Conservation (phyloP, 2,329 filamentous ascomycete species). For the Rhinocladiella similis region DNA sequence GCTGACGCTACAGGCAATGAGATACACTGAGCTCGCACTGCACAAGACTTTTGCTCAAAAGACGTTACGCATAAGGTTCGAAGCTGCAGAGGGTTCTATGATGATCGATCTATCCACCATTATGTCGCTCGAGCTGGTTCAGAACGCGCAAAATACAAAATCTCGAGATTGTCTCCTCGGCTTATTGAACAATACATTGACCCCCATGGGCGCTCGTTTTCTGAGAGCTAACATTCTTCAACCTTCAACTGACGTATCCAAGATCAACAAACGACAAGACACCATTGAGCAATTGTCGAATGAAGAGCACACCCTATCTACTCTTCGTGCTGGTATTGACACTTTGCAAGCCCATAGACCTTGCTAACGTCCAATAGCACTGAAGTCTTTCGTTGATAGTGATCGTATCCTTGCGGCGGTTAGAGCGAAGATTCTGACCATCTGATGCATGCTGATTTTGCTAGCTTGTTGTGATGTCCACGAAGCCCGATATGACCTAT, state of each 20-base stretch:
- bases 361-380: conserved; percentile 47
- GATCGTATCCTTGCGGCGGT: conserved; percentile 79
- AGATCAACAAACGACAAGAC: conserved; percentile 73
- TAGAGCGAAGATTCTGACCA: conserved; percentile 25
- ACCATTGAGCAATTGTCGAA: conserved; percentile 78
- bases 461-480: conserved; percentile 75
- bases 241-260: conserved; percentile 71
- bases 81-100: conserved; percentile 89
- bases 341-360: conserved; percentile 22
- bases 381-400: conserved; percentile 74
- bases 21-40: conserved; percentile 73
- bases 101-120: conserved; percentile 92
- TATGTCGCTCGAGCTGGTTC: conserved; percentile 81
- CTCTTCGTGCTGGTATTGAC: conserved; percentile 65
- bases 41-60: conserved; percentile 70
- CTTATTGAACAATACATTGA: conserved; percentile 78
- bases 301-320: conserved; percentile 82
- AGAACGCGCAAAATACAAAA: conserved; percentile 75
- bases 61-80: conserved; percentile 81
- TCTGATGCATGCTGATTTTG: conserved; percentile 23
- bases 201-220: conserved; percentile 83
- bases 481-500: conserved; percentile 63
- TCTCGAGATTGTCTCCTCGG: conserved; percentile 84
- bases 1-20: conserved; percentile 62
- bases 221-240: conserved; percentile 85